A percentile compares a stretch with the other conserved stretches of the same genome.
Conservation (phyloP, 257 asterid genomes). For the Schizonepeta tenuifolia region DNA sequence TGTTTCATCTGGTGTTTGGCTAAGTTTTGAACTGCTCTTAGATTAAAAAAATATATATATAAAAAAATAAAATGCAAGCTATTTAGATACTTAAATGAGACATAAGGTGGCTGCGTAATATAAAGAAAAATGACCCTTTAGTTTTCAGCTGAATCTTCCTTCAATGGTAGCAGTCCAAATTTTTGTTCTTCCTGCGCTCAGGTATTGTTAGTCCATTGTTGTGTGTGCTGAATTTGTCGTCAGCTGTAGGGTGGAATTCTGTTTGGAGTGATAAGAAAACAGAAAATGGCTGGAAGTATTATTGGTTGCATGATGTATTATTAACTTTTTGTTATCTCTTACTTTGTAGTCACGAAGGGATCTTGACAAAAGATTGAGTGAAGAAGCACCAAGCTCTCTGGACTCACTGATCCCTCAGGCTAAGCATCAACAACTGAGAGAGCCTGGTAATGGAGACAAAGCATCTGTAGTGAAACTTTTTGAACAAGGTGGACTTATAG, state of each 20-base stretch:
- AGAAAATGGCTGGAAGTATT: neutral
- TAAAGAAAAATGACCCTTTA: too few species aligned
- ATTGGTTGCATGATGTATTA: neutral
- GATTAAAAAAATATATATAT: conserved; percentile 7
- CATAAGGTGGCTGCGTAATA: neutral
- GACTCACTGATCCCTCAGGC: conserved; percentile 59
- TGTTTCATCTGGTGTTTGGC: neutral
- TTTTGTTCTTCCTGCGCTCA: neutral
- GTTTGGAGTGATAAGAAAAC: neutral
- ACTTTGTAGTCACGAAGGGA: conserved; percentile 67
- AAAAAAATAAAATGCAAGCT: neutral
- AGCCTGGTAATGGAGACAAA: conserved; percentile 64
- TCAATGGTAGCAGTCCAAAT: conserved; percentile 10
- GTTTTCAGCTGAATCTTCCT: neutral
- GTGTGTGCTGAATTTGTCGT: conserved; percentile 13
- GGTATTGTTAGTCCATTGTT: conserved; percentile 8
- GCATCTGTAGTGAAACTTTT: conserved; percentile 74
- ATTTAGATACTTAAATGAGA: neutral
- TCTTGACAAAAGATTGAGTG: conserved; percentile 55
- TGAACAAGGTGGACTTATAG: conserved; percentile 70
- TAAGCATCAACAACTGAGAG: conserved; percentile 55
- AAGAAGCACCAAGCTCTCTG: conserved; percentile 42
- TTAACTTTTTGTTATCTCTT: conserved; percentile 13
- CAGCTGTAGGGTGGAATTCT: conserved; percentile 17
- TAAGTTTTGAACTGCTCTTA: conserved; percentile 8